Evolutionary conservation across 352 stramenopile species (phyloP), one percentile per base, ranked within the genome.

Genomic region (Phytophthora syringae): DNA sequence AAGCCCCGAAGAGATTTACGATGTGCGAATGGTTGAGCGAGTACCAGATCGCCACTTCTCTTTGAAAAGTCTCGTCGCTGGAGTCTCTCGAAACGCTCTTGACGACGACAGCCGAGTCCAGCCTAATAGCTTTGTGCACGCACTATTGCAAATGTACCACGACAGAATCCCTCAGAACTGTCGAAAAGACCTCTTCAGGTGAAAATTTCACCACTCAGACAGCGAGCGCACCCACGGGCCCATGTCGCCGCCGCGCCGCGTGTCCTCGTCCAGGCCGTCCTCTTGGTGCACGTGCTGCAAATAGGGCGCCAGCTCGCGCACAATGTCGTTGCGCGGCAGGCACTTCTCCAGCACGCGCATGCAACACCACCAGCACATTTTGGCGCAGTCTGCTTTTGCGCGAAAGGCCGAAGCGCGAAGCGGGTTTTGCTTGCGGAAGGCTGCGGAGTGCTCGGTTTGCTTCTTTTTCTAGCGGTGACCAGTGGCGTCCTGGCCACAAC

Each of bases 331-430:
- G 25, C 86, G 86, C 32, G 88, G 88, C 45, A 95, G 69, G 60
- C 86, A 94, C 57, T 91, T 91, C 63, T 95, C 87, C 63, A 95
- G 56, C 47, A 93, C 79, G 61, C 86, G 88, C 84, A 95, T 95
- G 58, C 88, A 95, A 68, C 88, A 95, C 86, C 87, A 93, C 88
- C 88, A 95, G 64, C 88, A 94, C 74, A 93, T 89, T 16, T 22
- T n/a, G n/a, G n/a, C n/a, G n/a, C n/a, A n/a, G n/a, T n/a, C n/a
- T n/a, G n/a, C n/a, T n/a, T n/a, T n/a, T n/a, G n/a, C n/a, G n/a
- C n/a, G n/a, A n/a, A n/a, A n/a, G n/a, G n/a, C n/a, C n/a, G n/a
- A n/a, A n/a, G n/a, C n/a, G n/a, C n/a, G n/a, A n/a, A n/a, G n/a
- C n/a, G n/a, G n/a, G n/a, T n/a, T n/a, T n/a, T n/a, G n/a, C n/a